A percentile compares a stretch with the other conserved stretches of the same genome.
phyloP scores from a whole-genome alignment of 352 stramenopile species.

The Pythium biforme region DNA sequence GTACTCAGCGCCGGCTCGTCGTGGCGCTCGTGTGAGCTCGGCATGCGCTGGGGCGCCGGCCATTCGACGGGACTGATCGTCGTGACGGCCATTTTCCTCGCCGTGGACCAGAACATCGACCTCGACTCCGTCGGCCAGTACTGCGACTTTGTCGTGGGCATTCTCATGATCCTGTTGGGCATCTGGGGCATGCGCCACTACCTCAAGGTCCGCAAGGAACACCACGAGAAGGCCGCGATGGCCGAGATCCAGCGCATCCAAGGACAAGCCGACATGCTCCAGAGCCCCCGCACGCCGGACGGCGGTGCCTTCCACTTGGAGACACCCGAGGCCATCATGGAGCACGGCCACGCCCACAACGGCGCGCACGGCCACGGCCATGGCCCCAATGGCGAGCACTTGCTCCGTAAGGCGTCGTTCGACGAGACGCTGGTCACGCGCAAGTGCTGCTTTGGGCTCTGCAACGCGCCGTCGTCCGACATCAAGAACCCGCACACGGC shows the following conservation, averaged over 20 bases:
- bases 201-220: conserved; percentile 37
- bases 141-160: conserved; percentile 55
- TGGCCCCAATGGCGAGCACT: neutral
- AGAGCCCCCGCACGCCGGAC: conserved; percentile 16
- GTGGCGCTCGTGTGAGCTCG: conserved; percentile 67
- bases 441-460: conserved; percentile 44
- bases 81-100: conserved; percentile 63
- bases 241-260: conserved; percentile 32
- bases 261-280: conserved; percentile 14
- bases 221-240: conserved; percentile 30
- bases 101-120: conserved; percentile 35
- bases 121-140: conserved; percentile 44
- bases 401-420: conserved; percentile 30
- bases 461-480: conserved; percentile 36
- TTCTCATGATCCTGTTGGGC: conserved; percentile 57
- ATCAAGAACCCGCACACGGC: conserved; percentile 41
- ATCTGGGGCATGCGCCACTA: conserved; percentile 45
- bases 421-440: conserved; percentile 35
- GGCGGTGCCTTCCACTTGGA: conserved; percentile 15
- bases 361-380: conserved; percentile 4
- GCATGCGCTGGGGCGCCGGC: conserved; percentile 83
- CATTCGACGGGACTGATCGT: conserved; percentile 80
- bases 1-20: conserved; percentile 77
- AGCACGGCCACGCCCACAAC: conserved; percentile 12
- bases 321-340: conserved; percentile 21